Base-by-base conservation (phyloP, 75 land plant genomes). In the Azolla pinnata region DNA sequence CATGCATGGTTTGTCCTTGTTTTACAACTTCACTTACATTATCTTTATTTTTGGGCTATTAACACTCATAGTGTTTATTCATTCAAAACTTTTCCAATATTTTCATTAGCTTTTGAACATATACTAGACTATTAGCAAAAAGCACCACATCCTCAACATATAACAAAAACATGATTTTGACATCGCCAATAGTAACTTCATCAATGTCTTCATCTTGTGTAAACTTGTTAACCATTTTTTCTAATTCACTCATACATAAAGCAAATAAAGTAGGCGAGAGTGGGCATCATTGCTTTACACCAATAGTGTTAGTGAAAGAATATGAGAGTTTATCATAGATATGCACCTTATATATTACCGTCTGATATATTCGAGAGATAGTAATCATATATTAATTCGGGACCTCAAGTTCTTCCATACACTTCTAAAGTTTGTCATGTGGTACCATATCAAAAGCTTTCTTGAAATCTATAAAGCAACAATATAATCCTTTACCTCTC, bases 381-480 rank as follows among this genome's bases (percentile, higher is more conserved):
- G 14, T 38, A 14, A 7, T 7, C 42, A 38, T 38, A 14, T 38
- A 38, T 7, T 38, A 7, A 38, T 14, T 38, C 14, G 53, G 53
- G 5, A 51, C 53, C n/a, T 24, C 53, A 19, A 51, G 24, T 24
- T 51, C 24, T 24, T 55, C 57, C 57, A 26, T 55, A 2, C 27
- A 10, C n/a, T 29, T 28, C 57, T 29, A 55, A 55, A 55, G 57
- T 7, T 55, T 55, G 5, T 26, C 27, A 2, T 12, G 57, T 10
- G 57, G 27, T 8, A 55, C 33, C 32, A 31, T 55, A 26, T 55
- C 57, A 31, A 55, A 55, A 7, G 57, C 33, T 28, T 55, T 55
- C 33, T 29, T 55, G 57, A 26, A 55, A 29, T 55, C 57, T 10
- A 55, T 5, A 31, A 55, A 55, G 33, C 5, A 29, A 55, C 32